Evolutionary conservation across 179 eudicot species (phyloP).

Genomic region (Patellifolia procumbens): DNA sequence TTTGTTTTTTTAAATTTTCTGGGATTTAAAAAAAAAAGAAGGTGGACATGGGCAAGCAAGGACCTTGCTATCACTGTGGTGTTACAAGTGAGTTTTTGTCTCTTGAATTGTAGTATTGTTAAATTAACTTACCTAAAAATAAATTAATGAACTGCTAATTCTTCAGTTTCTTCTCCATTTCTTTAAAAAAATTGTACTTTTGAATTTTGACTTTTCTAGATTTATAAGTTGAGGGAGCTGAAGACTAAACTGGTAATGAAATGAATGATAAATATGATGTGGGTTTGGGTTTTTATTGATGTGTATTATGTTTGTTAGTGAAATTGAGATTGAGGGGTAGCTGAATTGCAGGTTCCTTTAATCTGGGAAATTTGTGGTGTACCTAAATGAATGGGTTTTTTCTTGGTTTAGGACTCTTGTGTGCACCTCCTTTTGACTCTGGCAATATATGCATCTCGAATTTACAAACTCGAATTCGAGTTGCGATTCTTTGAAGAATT

Average conservation of each 20-base stretch:
- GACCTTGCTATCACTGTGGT: slow-evolving; percentile 99
- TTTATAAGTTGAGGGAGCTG: slow-evolving; percentile 27
- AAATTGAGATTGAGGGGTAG: slow-evolving; percentile 26
- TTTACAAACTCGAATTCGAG: neutral
- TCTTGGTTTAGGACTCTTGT: slow-evolving; percentile 14
- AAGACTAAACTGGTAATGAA: slow-evolving; percentile 25
- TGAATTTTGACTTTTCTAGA: slow-evolving; percentile 31
- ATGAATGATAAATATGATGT: slow-evolving; percentile 33
- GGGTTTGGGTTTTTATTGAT: slow-evolving; percentile 27
- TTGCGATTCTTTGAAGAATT: slow-evolving; percentile 18
- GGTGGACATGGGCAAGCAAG: slow-evolving; percentile 86
- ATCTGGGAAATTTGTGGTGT: slow-evolving; percentile 27
- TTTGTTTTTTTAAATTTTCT: slow-evolving; percentile 18
- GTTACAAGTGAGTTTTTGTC: slow-evolving; percentile 87
- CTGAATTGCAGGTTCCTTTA: slow-evolving; percentile 29
- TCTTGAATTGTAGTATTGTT: slow-evolving; percentile 24
- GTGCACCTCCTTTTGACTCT: slow-evolving; percentile 28
- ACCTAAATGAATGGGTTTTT: slow-evolving; percentile 25
- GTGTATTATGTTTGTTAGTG: slow-evolving; percentile 23
- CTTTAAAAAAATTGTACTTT: neutral
- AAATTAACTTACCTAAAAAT: slow-evolving; percentile 10
- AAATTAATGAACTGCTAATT: neutral
- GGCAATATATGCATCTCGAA: slow-evolving; percentile 13
- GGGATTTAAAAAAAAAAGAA: slow-evolving; percentile 7
- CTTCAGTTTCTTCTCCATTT: slow-evolving; percentile 12